Conservation (phyloP, 2,329 filamentous ascomycete genomes). For the Monosporascus sp. region DNA sequence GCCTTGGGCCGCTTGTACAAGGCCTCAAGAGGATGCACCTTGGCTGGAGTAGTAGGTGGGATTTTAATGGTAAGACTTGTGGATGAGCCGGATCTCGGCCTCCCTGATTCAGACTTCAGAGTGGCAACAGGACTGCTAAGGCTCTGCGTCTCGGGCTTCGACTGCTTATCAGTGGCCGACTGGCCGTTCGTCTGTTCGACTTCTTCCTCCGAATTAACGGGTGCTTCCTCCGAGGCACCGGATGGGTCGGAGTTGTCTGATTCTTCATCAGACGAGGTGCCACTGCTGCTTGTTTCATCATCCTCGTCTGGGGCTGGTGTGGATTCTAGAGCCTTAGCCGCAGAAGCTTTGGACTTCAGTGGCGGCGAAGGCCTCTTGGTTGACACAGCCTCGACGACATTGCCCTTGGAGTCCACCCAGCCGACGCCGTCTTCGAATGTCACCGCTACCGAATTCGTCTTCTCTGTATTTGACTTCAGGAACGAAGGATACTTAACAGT, state of each 20-base stretch:
- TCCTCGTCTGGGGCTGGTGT: constrained; percentile 17
- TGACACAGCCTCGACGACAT: constrained; percentile 61
- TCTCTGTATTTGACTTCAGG: constrained; percentile 53
- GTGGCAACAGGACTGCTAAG: constrained; percentile 14
- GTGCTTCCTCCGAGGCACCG: constrained; percentile 15
- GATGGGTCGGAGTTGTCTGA: constrained; percentile 26
- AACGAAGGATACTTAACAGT: constrained; percentile 80
- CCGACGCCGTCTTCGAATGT: constrained; percentile 80
- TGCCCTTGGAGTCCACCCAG: constrained; percentile 78
- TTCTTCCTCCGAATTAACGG: constrained; percentile 20
- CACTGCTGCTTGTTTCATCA: constrained; percentile 34
- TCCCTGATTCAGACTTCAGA: constrained; percentile 26
- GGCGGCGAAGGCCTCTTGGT: constrained; percentile 27
- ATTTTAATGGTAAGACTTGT: constrained; percentile 52
- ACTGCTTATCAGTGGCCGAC: constrained; percentile 9
- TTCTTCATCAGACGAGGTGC: constrained; percentile 29
- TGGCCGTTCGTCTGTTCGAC: constrained; percentile 7
- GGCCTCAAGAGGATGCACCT: constrained; percentile 82
- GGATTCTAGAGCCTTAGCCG: constrained; percentile 11
- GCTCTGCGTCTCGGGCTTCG: constrained; percentile 13
- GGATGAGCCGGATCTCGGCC: constrained; percentile 45
- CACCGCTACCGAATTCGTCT: constrained; percentile 38
- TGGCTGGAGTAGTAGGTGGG: constrained; percentile 40
- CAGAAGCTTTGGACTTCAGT: constrained; percentile 17
- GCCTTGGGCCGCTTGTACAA: constrained; percentile 73